phyloP scores from a whole-genome alignment of 176 grass and related monocot species.

The Avena atlantica region DNA sequence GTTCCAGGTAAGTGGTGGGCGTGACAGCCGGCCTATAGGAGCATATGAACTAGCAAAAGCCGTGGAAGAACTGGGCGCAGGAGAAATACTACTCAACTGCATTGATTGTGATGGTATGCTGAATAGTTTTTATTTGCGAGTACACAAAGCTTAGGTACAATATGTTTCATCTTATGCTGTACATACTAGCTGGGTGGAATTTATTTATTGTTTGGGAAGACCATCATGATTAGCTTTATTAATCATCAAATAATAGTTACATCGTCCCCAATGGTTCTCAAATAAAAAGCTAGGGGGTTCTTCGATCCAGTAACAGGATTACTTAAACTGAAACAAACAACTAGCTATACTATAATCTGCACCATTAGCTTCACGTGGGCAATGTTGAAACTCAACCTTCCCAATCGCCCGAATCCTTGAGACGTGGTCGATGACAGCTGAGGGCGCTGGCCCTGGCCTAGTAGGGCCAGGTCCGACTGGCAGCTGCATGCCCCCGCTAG shows the following conservation, averaged over 20 bases:
- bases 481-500: no score
- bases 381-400: no score
- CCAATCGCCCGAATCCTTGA: no score
- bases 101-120: conserved; percentile 97
- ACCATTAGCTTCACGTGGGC: no score
- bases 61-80: conserved; percentile 91
- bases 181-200: background rate
- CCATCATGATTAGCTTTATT: no score
- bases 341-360: no score
- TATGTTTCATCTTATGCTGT: conserved; percentile 18
- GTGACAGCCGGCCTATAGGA: conserved; percentile 82
- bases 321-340: no score
- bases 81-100: conserved; percentile 96
- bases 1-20: conserved; percentile 81
- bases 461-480: background rate
- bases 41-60: conserved; percentile 97
- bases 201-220: no score
- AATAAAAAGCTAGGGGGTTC: no score
- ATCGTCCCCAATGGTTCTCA: no score
- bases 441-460: background rate
- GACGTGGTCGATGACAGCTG: background rate
- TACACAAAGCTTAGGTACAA: background rate
- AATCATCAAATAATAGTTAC: no score
- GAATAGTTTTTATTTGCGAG: conserved; percentile 31
- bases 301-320: no score